Percentiles rank a stretch among this genome's conserved stretches.
Conservation (phyloP, 176 grass and related monocot species). For the Aegilops sharonensis region DNA sequence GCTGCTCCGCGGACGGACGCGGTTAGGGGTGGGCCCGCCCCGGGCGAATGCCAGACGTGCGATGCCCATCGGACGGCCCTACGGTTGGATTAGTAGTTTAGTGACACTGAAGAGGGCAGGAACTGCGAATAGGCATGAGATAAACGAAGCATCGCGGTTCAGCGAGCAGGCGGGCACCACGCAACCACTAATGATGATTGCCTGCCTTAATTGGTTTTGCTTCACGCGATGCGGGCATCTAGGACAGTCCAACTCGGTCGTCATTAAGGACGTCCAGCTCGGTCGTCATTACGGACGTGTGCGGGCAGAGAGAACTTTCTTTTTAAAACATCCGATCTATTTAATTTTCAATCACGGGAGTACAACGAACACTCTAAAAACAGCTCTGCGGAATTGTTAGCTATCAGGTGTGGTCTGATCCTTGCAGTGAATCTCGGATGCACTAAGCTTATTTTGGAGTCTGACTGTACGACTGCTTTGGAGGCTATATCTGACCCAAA, state of each 20-base stretch:
- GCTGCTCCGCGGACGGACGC: not conserved
- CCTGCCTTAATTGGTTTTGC: not conserved
- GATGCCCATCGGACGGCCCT: not conserved
- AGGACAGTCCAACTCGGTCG: not conserved
- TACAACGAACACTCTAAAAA: too few relatives aligned
- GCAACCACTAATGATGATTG: not conserved
- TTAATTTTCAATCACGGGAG: too few relatives aligned
- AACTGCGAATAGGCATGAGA: not conserved
- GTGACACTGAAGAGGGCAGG: not conserved
- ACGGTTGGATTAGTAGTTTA: not conserved
- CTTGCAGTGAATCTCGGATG: too few relatives aligned
- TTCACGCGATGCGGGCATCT: not conserved
- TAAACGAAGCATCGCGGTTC: not conserved
- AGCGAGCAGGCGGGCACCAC: not conserved
- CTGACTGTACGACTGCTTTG: too few relatives aligned
- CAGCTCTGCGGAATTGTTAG: too few relatives aligned
- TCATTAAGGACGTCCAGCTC: not conserved
- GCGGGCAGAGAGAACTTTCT: too few relatives aligned
- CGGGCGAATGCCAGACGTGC: not conserved
- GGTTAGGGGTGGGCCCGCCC: not conserved
- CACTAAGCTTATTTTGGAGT: too few relatives aligned
- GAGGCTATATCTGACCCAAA: too few relatives aligned
- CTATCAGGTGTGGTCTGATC: too few relatives aligned
- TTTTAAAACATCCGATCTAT: too few relatives aligned
- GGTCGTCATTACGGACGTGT: not conserved